Conservation (phyloP, 768 basidiomycete species). For the Gymnopilus junonius region DNA sequence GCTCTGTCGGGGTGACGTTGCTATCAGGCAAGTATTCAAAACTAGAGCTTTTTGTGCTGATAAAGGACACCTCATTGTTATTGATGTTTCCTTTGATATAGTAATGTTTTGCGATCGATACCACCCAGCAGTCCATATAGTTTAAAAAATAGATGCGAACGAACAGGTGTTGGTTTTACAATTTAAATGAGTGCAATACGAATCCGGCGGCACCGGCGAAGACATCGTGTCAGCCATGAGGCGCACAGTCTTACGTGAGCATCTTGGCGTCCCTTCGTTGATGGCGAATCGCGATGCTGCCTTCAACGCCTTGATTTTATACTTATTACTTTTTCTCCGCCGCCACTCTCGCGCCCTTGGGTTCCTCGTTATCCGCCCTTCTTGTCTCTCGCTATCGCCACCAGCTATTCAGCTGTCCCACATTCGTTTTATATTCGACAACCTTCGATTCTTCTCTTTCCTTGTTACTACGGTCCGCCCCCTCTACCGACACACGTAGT, state of each 20-base stretch:
- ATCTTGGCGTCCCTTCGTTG: background rate
- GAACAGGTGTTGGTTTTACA: too few relatives aligned
- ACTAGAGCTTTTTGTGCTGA: too few relatives aligned
- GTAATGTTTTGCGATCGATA: too few relatives aligned
- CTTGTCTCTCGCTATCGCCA: slow-evolving; percentile 19
- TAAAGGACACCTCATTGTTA: too few relatives aligned
- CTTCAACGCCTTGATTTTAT: slow-evolving; percentile 13
- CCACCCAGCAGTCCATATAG: too few relatives aligned
- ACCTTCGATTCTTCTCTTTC: slow-evolving; percentile 18
- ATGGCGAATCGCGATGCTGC: slow-evolving; percentile 2
- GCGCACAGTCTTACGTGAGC: slow-evolving; percentile 3
- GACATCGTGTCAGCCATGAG: slow-evolving; percentile 5
- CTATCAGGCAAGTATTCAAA: too few relatives aligned
- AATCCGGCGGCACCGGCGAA: background rate
- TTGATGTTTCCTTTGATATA: too few relatives aligned
- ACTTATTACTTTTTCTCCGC: slow-evolving; percentile 14
- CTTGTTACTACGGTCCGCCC: slow-evolving; percentile 16
- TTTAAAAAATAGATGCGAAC: too few relatives aligned
- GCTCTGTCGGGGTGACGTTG: too few relatives aligned
- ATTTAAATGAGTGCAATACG: background rate
- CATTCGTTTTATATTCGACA: slow-evolving; percentile 37
- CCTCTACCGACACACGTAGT: slow-evolving; percentile 3
- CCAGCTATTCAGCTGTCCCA: slow-evolving; percentile 33
- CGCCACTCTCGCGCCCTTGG: slow-evolving; percentile 9
- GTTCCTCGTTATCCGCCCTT: slow-evolving; percentile 20